Base-by-base conservation (phyloP, 2,329 filamentous ascomycete genomes). In the Verticillium dahliae region DNA sequence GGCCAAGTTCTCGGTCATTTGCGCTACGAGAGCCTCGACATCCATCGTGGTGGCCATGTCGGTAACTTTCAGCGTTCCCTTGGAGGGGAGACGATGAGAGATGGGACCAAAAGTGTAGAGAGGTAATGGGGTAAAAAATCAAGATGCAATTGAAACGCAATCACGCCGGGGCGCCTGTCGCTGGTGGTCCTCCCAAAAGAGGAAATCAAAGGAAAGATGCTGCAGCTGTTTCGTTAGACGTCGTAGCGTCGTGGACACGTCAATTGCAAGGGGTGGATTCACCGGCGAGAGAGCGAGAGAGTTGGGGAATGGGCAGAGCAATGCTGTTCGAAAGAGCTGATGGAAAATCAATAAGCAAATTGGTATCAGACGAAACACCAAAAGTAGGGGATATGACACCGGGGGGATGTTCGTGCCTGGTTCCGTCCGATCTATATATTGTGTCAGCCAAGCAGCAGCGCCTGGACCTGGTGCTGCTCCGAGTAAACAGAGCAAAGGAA, bases 1-100 rank as follows among this genome's bases (percentile, higher is more conserved):
- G 1, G 74, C 72, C 55, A 80, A 69, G 22, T 73, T 78, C 60
- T 78, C 73, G 64, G 74, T 74, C 75, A 80, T 76, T 67, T 78
- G 73, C 63, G 72, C 67, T 65, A 79, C 72, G 56, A 80, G 74
- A 54, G 69, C 64, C 14, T 74, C 70, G 62, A 78, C 73, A 61
- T 77, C 73, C 66, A 71, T 67, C 34, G 62, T 70, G 62, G 41
- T 59, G 34, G 64, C 57, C 62, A 63, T 64, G 56, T 22, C 22
- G 22, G 27, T 13, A n/a, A 1, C 3, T 33, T 4, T 37, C 13
- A 13, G 14, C n/a, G n/a, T 11, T 52, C 45, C 45, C 45, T 52
- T 31, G n/a, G 45, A 7, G 18, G 45, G 18, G 18, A 18, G 6
- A 52, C n/a, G 45, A 31, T 31, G 45, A 9, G 13, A 18, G 45